Evolutionary conservation across 225 moss, liverwort and hornwort genomes (phyloP).

Genomic region (Rhytidiadelphus loreus): DNA sequence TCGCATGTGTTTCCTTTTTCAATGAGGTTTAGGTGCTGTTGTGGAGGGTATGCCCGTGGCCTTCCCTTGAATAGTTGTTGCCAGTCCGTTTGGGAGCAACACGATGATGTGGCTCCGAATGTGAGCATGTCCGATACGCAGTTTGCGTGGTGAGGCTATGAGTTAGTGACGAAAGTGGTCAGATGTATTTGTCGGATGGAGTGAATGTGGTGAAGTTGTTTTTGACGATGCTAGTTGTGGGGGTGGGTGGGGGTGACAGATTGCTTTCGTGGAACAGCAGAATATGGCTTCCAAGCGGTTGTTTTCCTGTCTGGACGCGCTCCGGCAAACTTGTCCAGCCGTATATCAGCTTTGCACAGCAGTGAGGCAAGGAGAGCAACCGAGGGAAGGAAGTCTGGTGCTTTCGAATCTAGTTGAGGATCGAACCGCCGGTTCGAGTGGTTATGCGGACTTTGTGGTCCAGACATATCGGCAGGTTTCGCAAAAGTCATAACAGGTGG

Average conservation of each 20-base stretch:
- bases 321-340: constrained; percentile 48
- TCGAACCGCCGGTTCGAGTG: constrained; percentile 52
- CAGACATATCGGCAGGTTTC: constrained; percentile 68
- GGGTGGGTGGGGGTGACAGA: constrained; percentile 14
- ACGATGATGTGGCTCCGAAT: background rate
- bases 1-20: background rate
- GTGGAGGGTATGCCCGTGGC: background rate
- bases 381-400: constrained; percentile 68
- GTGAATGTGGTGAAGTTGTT: background rate
- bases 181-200: background rate
- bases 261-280: constrained; percentile 43
- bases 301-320: constrained; percentile 24
- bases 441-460: constrained; percentile 83
- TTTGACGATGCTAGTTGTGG: background rate
- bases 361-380: constrained; percentile 90
- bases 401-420: constrained; percentile 78
- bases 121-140: background rate
- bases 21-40: background rate
- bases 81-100: background rate
- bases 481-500: constrained; percentile 27
- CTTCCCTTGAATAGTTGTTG: background rate
- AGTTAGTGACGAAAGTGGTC: background rate
- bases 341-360: constrained; percentile 54
- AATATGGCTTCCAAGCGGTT: constrained; percentile 63
- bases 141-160: background rate